Evolutionary conservation across 805 yeast genomes (phyloP), one percentile per base, ranked within the genome.

Genomic region (Saturnispora bothae): DNA sequence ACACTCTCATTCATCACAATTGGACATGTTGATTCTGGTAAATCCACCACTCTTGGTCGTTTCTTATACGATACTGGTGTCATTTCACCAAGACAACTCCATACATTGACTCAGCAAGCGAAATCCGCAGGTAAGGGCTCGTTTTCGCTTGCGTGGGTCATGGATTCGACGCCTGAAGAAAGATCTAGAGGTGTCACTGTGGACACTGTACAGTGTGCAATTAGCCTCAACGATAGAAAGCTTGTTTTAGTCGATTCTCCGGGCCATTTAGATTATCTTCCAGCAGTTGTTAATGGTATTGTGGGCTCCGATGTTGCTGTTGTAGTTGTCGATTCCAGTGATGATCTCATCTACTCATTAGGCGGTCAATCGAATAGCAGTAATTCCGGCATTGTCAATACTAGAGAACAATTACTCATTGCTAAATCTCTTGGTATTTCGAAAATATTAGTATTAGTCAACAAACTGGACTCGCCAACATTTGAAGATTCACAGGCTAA

Each of bases 21-120:
- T 47, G 92, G 94, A 9, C 94, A 83, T 55, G 89, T 83, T 5
- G 94, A 83, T 56, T 83, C 89, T 0, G 94, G 94, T 13, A 83
- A 83, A 51, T 78, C 86, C 3, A 83, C 94, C 1, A 63, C 83
- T 36, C 73, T 82, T 72, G 94, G 94, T 5, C 59, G 92, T 33
- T 54, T 83, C 28, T 55, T 83, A 29, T 76, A 72, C 43, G 89
- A 82, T 48, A 56, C 71, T 20, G 80, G 81, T 6, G 75, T 76
- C 3, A 76, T 83, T 4, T 81, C 78, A 48, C 68, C 76, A 27
- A 73, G 75, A 36, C 71, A 79, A 1, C 65, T 81, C 10, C 73
- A 76, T 48, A 78, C 75, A 48, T 61, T 75, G 38, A 69, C 75
- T 30, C 71, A 71, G 44, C 86, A 82, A 45, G 72, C 83, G 23